These are phyloP conservation scores for Orychophragmus violaceus DNA, from an alignment of 345 rosid species.

Conservation along the genomic window DNA sequence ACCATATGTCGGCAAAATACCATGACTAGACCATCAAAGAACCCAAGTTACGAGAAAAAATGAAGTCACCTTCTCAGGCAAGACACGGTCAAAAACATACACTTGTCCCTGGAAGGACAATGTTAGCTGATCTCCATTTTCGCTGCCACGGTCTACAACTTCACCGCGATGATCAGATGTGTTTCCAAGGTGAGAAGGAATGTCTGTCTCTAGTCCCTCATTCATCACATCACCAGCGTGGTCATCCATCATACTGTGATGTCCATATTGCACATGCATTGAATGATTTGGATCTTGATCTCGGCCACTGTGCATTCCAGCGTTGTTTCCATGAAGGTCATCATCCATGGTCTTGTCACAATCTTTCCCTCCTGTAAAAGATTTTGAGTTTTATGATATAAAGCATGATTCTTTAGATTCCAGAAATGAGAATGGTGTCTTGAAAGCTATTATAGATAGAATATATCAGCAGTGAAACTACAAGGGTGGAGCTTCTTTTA, in stretches of 20 bases:
- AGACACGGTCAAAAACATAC: slow-evolving; percentile 62
- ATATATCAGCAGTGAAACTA: neutral
- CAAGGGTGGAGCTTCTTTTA: neutral
- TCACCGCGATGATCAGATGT: slow-evolving; percentile 36
- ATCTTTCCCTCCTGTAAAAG: neutral
- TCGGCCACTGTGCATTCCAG: slow-evolving; percentile 36
- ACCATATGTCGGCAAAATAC: neutral
- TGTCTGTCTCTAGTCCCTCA: slow-evolving; percentile 41
- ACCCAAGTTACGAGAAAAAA: neutral
- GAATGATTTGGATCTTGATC: slow-evolving; percentile 24
- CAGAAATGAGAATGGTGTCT: neutral
- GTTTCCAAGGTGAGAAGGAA: slow-evolving; percentile 50
- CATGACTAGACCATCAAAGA: neutral
- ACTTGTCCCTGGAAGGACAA: slow-evolving; percentile 75
- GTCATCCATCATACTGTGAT: slow-evolving; percentile 40
- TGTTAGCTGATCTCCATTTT: slow-evolving; percentile 54
- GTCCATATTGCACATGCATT: slow-evolving; percentile 39
- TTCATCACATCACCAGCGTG: slow-evolving; percentile 32
- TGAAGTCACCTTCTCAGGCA: slow-evolving; percentile 54
- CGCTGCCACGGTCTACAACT: slow-evolving; percentile 34
- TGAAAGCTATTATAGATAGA: neutral
- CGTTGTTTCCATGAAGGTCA: slow-evolving; percentile 35
- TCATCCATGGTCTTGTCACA: slow-evolving; percentile 37
- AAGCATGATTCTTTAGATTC: neutral
- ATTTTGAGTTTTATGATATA: neutral